Conservation (phyloP, 2,329 filamentous ascomycete genomes). For the Botrytis deweyae region DNA sequence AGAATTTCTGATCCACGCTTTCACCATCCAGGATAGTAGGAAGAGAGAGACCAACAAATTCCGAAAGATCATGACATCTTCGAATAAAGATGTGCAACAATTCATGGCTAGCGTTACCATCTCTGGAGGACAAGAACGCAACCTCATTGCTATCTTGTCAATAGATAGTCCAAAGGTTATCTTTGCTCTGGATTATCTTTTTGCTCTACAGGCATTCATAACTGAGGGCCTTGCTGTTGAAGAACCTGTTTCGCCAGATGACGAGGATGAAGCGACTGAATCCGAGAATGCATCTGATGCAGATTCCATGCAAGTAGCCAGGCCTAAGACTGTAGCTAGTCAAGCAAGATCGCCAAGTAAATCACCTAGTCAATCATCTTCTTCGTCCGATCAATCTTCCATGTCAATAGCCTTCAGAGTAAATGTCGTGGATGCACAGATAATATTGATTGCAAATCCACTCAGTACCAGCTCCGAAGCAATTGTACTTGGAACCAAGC, state of each 20-base stretch:
- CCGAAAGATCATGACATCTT: constrained; percentile 95
- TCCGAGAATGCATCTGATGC: constrained; percentile 58
- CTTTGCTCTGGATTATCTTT: constrained; percentile 92
- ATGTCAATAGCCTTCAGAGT: constrained; percentile 85
- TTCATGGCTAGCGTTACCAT: constrained; percentile 98
- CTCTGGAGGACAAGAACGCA: constrained; percentile 77
- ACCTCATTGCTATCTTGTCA: constrained; percentile 85
- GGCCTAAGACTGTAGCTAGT: constrained; percentile 17
- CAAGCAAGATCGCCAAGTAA: constrained; percentile 32
- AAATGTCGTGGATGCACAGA: constrained; percentile 92
- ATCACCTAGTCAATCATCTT: constrained; percentile 34
- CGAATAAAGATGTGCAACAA: constrained; percentile 92
- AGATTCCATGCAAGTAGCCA: constrained; percentile 48
- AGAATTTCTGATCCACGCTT: constrained; percentile 88
- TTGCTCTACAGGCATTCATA: constrained; percentile 83
- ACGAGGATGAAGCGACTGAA: constrained; percentile 54
- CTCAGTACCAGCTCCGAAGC: constrained; percentile 87
- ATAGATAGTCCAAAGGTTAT: constrained; percentile 94
- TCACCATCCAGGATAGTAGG: constrained; percentile 93
- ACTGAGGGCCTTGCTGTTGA: constrained; percentile 67
- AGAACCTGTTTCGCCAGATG: constrained; percentile 53
- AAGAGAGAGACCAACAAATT: constrained; percentile 90
- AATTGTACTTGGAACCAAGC: constrained; percentile 91
- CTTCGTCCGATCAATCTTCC: constrained; percentile 41
- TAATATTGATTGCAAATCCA: constrained; percentile 95